Conservation (phyloP, 1,139 yeast genomes). For the Pichia sp. region DNA sequence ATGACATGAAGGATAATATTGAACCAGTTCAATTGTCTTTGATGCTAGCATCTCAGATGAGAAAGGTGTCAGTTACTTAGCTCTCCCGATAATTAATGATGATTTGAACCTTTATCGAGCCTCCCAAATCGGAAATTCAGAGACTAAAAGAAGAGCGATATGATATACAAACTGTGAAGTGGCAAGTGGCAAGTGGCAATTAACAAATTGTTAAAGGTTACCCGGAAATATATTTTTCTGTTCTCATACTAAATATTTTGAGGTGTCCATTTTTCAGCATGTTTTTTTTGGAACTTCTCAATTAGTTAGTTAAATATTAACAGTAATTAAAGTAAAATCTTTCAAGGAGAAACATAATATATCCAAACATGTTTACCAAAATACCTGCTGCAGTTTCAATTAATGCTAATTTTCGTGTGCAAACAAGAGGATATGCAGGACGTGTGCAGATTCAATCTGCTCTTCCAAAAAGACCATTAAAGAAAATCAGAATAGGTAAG, state of each 20-base stretch:
- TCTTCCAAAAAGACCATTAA: slow-evolving; percentile 48
- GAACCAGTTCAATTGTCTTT: too few relatives aligned
- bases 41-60: too few relatives aligned
- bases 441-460: slow-evolving; percentile 37
- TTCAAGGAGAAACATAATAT: background rate
- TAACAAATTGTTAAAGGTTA: background rate
- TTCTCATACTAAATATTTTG: background rate
- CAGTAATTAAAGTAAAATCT: too few relatives aligned
- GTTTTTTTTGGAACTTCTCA: background rate
- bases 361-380: slow-evolving; percentile 7
- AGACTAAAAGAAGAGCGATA: too few relatives aligned
- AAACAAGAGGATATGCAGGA: slow-evolving; percentile 21
- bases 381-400: background rate
- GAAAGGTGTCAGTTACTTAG: too few relatives aligned
- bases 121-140: too few relatives aligned
- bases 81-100: too few relatives aligned
- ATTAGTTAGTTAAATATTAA: background rate
- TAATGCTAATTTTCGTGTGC: background rate
- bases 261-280: background rate
- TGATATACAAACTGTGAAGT: too few relatives aligned
- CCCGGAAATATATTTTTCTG: background rate
- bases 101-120: too few relatives aligned
- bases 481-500: slow-evolving; percentile 59
- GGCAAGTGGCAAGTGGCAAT: background rate
- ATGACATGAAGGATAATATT: background rate